Evolutionary conservation across 768 basidiomycete genomes (phyloP).

Genomic region (Phaeotremella skinneri): DNA sequence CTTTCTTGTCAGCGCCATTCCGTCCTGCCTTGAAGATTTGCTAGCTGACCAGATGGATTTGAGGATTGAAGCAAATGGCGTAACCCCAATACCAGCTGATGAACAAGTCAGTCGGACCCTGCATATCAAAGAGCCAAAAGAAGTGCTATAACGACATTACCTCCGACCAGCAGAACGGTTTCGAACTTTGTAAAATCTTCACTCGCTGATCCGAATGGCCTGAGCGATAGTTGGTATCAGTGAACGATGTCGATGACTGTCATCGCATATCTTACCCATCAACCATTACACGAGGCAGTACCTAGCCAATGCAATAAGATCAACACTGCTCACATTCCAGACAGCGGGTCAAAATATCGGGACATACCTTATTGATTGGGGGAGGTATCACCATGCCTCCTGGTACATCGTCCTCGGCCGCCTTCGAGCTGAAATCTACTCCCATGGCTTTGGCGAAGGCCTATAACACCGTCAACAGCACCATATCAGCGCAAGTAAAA

Average conservation of each 20-base stretch:
- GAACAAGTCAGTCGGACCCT: neutral
- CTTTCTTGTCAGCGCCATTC: neutral
- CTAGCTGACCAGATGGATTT: conserved; percentile 70
- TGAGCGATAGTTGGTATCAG: too few relatives aligned
- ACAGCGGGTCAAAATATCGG: neutral
- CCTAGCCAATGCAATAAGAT: conserved; percentile 65
- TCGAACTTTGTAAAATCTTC: conserved; percentile 88
- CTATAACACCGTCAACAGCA: neutral
- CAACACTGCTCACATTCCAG: conserved; percentile 52
- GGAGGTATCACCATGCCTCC: conserved; percentile 57
- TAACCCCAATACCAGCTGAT: conserved; percentile 86
- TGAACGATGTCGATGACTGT: neutral
- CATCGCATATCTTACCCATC: conserved; percentile 58
- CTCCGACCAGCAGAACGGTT: conserved; percentile 78
- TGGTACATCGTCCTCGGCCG: conserved; percentile 54
- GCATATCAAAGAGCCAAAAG: neutral
- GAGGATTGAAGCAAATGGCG: conserved; percentile 84
- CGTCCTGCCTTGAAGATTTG: neutral
- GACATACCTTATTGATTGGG: conserved; percentile 30
- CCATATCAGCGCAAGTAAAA: neutral
- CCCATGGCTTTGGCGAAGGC: conserved; percentile 78
- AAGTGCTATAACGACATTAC: conserved; percentile 20
- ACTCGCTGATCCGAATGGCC: conserved; percentile 86
- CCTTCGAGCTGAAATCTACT: conserved; percentile 68
- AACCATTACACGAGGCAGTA: conserved; percentile 88